Percentiles rank a stretch among this genome's conserved stretches.
Conservation (phyloP, 805 yeast genomes). For the Yarrowia deformans region DNA sequence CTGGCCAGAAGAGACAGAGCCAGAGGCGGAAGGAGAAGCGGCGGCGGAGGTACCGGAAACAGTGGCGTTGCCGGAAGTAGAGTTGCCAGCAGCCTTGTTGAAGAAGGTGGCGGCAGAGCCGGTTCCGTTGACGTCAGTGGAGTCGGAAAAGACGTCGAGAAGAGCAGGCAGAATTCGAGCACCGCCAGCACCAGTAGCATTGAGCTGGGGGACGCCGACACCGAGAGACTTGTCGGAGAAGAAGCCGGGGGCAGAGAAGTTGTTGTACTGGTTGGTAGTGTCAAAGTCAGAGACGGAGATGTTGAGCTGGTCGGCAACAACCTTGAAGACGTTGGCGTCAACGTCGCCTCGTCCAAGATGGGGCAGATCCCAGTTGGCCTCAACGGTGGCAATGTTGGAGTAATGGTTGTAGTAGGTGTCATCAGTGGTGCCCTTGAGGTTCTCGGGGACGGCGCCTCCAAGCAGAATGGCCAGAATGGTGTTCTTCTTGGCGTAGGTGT, state of each 20-base stretch:
- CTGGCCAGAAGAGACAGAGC: not conserved
- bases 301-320: constrained; percentile 53
- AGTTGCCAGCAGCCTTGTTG: constrained; percentile 2
- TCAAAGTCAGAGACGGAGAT: constrained; percentile 12
- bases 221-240: constrained; percentile 23
- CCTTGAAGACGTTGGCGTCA: constrained; percentile 58
- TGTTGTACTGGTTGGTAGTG: constrained; percentile 36
- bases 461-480: constrained; percentile 56
- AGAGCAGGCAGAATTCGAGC: constrained; percentile 29
- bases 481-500: constrained; percentile 56
- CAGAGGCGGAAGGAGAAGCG: not conserved
- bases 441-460: constrained; percentile 58
- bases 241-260: constrained; percentile 24
- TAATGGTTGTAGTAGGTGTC: constrained; percentile 61
- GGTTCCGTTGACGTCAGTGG: constrained; percentile 10
- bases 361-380: constrained; percentile 61
- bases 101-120: constrained; percentile 26
- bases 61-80: constrained; percentile 1
- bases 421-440: constrained; percentile 56
- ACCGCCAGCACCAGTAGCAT: constrained; percentile 27
- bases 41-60: not conserved
- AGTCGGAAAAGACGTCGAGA: constrained; percentile 9
- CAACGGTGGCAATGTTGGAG: constrained; percentile 58
- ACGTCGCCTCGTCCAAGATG: constrained; percentile 61
- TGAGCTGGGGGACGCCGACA: constrained; percentile 17